Percentiles rank a stretch among this genome's conserved stretches.
Conservation (phyloP, 305 asterid species). For the Rubia balearica region DNA sequence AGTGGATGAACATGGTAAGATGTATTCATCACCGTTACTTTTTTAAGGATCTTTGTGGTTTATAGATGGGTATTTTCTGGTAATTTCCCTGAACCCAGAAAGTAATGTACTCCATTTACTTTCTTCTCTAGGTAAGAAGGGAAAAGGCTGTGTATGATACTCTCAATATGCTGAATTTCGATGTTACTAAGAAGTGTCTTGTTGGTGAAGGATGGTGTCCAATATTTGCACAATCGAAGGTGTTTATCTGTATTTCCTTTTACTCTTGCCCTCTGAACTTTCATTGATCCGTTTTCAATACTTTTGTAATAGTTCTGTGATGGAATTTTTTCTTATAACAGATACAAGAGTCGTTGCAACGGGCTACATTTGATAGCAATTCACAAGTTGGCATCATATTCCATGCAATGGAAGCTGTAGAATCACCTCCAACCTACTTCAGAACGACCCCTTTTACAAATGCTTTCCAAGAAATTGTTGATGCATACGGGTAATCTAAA, state of each 20-base stretch:
- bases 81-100: slow-evolving; percentile 1
- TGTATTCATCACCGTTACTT: slow-evolving; percentile 18
- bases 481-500: slow-evolving; percentile 90
- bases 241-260: slow-evolving; percentile 21
- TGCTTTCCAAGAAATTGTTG: slow-evolving; percentile 96
- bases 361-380: slow-evolving; percentile 86
- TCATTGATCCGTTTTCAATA: slow-evolving; percentile 14
- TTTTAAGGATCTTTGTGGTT: not conserved
- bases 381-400: slow-evolving; percentile 93
- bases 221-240: slow-evolving; percentile 74
- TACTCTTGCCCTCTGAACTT: slow-evolving; percentile 17
- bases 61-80: not conserved
- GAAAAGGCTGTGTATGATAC: slow-evolving; percentile 93
- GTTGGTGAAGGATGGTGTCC: slow-evolving; percentile 99
- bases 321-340: slow-evolving; percentile 28
- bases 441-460: slow-evolving; percentile 70
- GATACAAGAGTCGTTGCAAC: slow-evolving; percentile 94
- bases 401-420: slow-evolving; percentile 84
- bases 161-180: slow-evolving; percentile 91
- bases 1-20: slow-evolving; percentile 76
- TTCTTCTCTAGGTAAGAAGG: slow-evolving; percentile 66
- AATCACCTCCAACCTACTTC: slow-evolving; percentile 92
- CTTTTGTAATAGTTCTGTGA: slow-evolving; percentile 16
- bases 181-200: slow-evolving; percentile 91
- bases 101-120: slow-evolving; percentile 10